Evolutionary conservation across 108 stramenopile genomes (phyloP), one percentile per base, ranked within the genome.

Genomic region (Cyclostephanos tholiformis): DNA sequence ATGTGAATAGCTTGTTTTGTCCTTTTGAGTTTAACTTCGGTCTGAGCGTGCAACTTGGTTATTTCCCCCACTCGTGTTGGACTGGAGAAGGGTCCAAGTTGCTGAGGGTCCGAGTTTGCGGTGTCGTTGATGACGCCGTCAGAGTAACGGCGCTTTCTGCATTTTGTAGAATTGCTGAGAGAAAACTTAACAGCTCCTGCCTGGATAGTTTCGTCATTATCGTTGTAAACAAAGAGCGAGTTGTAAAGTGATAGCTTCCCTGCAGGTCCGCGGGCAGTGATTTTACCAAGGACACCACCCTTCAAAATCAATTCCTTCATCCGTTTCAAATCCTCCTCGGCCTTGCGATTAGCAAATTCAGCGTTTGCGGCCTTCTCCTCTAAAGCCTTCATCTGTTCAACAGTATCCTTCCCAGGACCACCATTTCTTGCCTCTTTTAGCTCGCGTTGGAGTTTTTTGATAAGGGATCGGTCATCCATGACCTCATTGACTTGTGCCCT

Each of bases 231-330:
- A 70, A 69, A 80, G 13, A 75, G 66, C 8, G 64, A 66, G 30
- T 67, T 75, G 60, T 66, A 67, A 27, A 67, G 66, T 19, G 76
- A 77, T 4, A 53, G 49, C 57, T 57, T 69, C 14, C 19, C 48
- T 16, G 58, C 57, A 2, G 69, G 22, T 19, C 25, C 67, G 49
- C 63, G 35, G 59, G 25, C 52, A 38, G 26, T 63, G 27, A 38
- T 12, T 46, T 66, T 71, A 17, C 52, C 32, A 19, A 90, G 77
- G 10, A 86, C 79, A 10, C 86, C 87, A 4, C 88, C 84, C 68
- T 93, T 95, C 57, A 95, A 65, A 55, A 95, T 84, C 27, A 88
- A 87, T 2, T 85, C 80, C 65, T 93, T 89, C 68, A 95, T 72
- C 39, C 90, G 85, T 57, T 84, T 73, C 38, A 91, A 85, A 67